phyloP scores from a whole-genome alignment of 345 rosid genomes.

The Excoecaria cochinchinensis region DNA sequence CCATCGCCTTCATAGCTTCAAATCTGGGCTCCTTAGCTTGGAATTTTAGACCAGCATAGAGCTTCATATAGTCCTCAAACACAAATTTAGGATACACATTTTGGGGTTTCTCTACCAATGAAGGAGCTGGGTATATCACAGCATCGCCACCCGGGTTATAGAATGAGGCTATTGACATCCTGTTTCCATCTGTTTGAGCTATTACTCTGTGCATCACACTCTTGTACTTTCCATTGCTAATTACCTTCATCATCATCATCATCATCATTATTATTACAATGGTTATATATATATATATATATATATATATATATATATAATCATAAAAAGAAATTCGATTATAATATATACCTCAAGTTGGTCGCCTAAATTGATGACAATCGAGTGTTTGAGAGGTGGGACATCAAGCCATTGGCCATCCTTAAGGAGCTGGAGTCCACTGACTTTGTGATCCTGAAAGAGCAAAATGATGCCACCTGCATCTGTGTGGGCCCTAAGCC shows the following conservation, averaged over 20 bases:
- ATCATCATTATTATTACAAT: too few species aligned
- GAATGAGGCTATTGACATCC: conserved; percentile 91
- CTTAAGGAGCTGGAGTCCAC: conserved; percentile 95
- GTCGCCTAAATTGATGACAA: conserved; percentile 92
- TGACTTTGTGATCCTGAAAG: conserved; percentile 86
- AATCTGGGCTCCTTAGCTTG: conserved; percentile 89
- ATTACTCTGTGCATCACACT: conserved; percentile 78
- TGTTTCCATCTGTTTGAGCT: conserved; percentile 66
- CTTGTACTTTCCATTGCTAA: conserved; percentile 90
- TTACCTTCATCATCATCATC: conserved; percentile 44
- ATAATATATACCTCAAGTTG: conserved; percentile 68
- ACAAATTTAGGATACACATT: conserved; percentile 64
- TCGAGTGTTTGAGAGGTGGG: conserved; percentile 77
- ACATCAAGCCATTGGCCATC: conserved; percentile 81
- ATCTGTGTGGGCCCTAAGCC: conserved; percentile 94
- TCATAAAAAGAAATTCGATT: too few species aligned
- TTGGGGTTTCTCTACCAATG: conserved; percentile 35
- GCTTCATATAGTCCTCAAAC: conserved; percentile 90
- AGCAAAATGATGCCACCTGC: conserved; percentile 89
- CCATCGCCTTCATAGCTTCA: conserved; percentile 63
- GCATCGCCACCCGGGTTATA: conserved; percentile 90
- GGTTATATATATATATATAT: too few species aligned
- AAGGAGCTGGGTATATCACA: conserved; percentile 65
- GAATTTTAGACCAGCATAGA: conserved; percentile 71
- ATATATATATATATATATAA: too few species aligned